Conservation (phyloP, 495 filamentous ascomycete genomes). For the Rhypophila decipiens region DNA sequence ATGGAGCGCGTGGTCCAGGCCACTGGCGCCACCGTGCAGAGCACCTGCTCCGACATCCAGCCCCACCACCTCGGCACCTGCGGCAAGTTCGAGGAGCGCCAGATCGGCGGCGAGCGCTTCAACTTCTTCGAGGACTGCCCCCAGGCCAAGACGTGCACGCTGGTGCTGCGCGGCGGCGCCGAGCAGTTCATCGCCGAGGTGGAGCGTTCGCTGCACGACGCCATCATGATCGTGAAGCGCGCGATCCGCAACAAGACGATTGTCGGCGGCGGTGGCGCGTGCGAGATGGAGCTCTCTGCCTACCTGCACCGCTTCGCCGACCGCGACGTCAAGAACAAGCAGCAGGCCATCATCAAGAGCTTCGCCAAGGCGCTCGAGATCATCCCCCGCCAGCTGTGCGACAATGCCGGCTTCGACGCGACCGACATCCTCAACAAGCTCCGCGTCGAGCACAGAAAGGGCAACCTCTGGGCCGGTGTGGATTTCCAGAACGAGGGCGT, state of each 20-base stretch:
- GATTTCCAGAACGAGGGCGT: constrained; percentile 91
- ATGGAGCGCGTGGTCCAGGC: constrained; percentile 95
- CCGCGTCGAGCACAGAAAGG: constrained; percentile 88
- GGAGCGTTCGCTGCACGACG: constrained; percentile 93
- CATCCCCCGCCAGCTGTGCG: constrained; percentile 91
- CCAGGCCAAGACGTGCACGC: constrained; percentile 90
- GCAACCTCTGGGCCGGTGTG: constrained; percentile 88
- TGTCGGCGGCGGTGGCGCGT: constrained; percentile 90
- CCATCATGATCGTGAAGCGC: constrained; percentile 99
- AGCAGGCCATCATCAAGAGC: constrained; percentile 94
- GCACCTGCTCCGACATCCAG: constrained; percentile 93
- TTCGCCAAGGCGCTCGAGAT: constrained; percentile 97
- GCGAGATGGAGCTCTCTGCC: constrained; percentile 93
- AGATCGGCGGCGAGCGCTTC: constrained; percentile 95
- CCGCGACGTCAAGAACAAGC: constrained; percentile 85
- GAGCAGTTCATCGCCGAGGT: constrained; percentile 99
- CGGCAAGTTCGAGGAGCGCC: constrained; percentile 84
- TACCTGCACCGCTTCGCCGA: constrained; percentile 90
- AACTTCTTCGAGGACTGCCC: constrained; percentile 98
- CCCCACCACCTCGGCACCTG: constrained; percentile 87
- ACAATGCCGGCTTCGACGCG: constrained; percentile 97
- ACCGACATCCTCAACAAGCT: constrained; percentile 94
- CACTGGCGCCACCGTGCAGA: constrained; percentile 85
- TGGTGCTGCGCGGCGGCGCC: constrained; percentile 89
- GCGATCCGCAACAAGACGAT: constrained; percentile 89